A percentile compares a stretch with the other conserved stretches of the same genome.
Evolutionary conservation across 2,329 filamentous ascomycete species (phyloP).

Genomic region (Aspergillus fumigatiaffinis): DNA sequence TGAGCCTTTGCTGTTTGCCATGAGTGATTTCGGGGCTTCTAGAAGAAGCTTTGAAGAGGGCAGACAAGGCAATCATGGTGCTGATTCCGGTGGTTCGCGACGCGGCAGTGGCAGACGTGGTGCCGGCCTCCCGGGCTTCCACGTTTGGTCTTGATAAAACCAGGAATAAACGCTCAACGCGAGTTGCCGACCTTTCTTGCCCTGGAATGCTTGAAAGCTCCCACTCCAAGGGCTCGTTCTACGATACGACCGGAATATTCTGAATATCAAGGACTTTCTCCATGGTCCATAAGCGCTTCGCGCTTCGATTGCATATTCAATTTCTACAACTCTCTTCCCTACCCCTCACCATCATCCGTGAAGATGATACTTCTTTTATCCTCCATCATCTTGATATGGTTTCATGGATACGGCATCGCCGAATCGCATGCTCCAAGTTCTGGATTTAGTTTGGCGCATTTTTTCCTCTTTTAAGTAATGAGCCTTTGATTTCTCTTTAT

Average conservation of each 20-base stretch:
- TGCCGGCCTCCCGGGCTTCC: slow-evolving; percentile 30
- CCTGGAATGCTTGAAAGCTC: neutral
- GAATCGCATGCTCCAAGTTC: neutral
- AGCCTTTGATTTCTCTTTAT: neutral
- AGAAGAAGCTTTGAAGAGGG: slow-evolving; percentile 42
- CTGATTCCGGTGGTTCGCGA: slow-evolving; percentile 29
- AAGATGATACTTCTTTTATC: slow-evolving; percentile 7
- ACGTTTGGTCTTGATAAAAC: slow-evolving; percentile 28
- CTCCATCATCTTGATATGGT: slow-evolving; percentile 1
- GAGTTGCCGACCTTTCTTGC: neutral
- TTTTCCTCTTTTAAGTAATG: neutral
- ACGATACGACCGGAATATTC: neutral
- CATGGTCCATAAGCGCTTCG: neutral
- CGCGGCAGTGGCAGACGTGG: slow-evolving; percentile 35
- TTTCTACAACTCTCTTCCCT: neutral
- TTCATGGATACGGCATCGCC: neutral
- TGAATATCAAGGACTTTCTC: neutral
- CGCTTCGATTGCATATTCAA: neutral
- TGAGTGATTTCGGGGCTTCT: slow-evolving; percentile 44
- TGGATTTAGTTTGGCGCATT: neutral
- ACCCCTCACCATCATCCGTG: neutral
- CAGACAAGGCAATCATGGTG: slow-evolving; percentile 29
- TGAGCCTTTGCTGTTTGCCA: slow-evolving; percentile 43
- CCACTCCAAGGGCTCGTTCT: neutral
- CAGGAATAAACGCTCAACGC: neutral